Percentiles rank a stretch among this genome's conserved stretches.
Evolutionary conservation across 805 yeast species (phyloP).

Genomic region (Starmerella vaccinii): DNA sequence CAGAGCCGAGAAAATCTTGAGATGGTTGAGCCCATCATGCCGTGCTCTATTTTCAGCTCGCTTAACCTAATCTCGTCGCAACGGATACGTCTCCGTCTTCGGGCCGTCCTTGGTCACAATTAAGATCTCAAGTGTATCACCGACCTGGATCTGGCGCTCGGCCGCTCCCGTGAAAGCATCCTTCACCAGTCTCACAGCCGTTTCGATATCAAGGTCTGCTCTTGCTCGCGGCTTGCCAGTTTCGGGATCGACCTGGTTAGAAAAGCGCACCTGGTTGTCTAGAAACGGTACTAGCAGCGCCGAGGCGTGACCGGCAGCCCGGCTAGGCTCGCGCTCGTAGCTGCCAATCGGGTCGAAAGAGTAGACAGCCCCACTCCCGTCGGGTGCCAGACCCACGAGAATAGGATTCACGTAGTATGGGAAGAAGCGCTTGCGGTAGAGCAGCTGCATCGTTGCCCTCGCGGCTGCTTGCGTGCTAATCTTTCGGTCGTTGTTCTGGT

Average conservation of each 20-base stretch:
- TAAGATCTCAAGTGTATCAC: slow-evolving; percentile 86
- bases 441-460: slow-evolving; percentile 75
- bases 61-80: slow-evolving; percentile 79
- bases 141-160: slow-evolving; percentile 96
- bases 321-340: slow-evolving; percentile 91
- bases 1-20: too few species aligned
- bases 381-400: slow-evolving; percentile 83
- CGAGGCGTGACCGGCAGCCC: slow-evolving; percentile 98
- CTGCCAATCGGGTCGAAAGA: slow-evolving; percentile 98
- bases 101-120: slow-evolving; percentile 92
- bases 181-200: slow-evolving; percentile 74
- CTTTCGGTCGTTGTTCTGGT: slow-evolving; percentile 63
- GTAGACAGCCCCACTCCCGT: slow-evolving; percentile 89
- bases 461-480: slow-evolving; percentile 69
- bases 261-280: slow-evolving; percentile 93
- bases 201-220: slow-evolving; percentile 63
- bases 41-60: too few species aligned
- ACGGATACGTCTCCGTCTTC: slow-evolving; percentile 66
- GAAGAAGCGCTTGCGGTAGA: slow-evolving; percentile 89
- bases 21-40: too few species aligned
- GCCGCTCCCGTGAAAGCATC: slow-evolving; percentile 96
- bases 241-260: slow-evolving; percentile 80
- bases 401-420: slow-evolving; percentile 95
- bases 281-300: slow-evolving; percentile 92
- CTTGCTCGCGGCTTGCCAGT: slow-evolving; percentile 51